phyloP scores from a whole-genome alignment of 768 basidiomycete species.

The Pleurotus platypus region DNA sequence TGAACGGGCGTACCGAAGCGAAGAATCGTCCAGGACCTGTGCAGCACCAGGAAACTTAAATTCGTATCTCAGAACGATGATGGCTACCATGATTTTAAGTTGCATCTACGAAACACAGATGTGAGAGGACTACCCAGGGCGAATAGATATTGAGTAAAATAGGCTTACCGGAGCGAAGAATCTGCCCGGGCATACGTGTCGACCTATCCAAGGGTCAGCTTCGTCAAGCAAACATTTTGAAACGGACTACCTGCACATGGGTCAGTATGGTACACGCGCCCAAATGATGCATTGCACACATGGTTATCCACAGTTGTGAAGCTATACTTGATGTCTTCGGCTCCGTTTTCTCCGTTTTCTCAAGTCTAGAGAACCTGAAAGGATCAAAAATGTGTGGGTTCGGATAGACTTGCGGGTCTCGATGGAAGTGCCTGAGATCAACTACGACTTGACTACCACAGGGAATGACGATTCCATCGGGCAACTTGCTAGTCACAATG shows the following conservation, averaged over 20 bases:
- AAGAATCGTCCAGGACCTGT: too few relatives aligned
- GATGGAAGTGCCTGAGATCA: neutral
- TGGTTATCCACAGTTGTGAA: conserved; percentile 8
- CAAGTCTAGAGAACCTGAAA: conserved; percentile 10
- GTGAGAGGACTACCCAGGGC: neutral
- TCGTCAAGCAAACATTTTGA: too few relatives aligned
- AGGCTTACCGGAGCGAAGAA: conserved; percentile 7
- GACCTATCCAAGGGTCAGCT: neutral
- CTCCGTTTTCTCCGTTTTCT: neutral
- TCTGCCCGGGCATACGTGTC: conserved; percentile 4
- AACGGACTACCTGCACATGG: neutral
- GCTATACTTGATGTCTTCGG: neutral
- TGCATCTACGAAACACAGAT: neutral
- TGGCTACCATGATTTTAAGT: conserved; percentile 4
- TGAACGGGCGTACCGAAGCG: too few relatives aligned
- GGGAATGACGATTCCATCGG: conserved; percentile 8
- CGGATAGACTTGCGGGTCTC: conserved; percentile 5
- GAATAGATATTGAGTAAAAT: neutral
- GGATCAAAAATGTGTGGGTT: conserved; percentile 9
- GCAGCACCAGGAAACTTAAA: neutral
- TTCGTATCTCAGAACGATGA: conserved; percentile 6
- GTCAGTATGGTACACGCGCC: neutral
- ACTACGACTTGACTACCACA: neutral
- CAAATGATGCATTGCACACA: neutral
- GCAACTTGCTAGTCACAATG: neutral